Conservation (phyloP, 2,329 filamentous ascomycete species). For the Nothomitra cinnamomea region DNA sequence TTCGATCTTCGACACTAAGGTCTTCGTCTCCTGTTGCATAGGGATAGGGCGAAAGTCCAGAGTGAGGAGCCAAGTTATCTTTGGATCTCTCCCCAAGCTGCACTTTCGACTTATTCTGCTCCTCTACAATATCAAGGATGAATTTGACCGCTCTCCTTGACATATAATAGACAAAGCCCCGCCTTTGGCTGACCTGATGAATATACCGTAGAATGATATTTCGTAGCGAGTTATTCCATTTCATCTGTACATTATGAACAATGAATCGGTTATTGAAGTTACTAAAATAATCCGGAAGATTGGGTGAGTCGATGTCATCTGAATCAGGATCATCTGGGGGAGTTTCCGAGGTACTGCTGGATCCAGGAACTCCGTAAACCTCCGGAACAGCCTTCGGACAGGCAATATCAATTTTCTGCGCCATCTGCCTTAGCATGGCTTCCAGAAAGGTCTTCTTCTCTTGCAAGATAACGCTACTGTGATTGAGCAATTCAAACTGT, state of each 20-base stretch:
- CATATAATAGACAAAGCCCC: constrained; percentile 95
- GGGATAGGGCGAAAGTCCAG: constrained; percentile 11
- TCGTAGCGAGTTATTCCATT: constrained; percentile 92
- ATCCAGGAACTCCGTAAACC: constrained; percentile 23
- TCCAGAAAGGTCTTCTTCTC: constrained; percentile 42
- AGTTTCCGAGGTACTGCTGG: background rate
- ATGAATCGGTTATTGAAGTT: constrained; percentile 98
- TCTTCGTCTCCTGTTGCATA: constrained; percentile 31
- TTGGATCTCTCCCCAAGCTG: background rate
- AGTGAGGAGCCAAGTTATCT: background rate
- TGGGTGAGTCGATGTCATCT: constrained; percentile 46
- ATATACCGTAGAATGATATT: constrained; percentile 96
- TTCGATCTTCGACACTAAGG: constrained; percentile 62
- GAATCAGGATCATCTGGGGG: constrained; percentile 25
- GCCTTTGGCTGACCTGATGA: constrained; percentile 87
- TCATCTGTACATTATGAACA: constrained; percentile 90
- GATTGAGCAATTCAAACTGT: constrained; percentile 32
- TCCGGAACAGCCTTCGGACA: constrained; percentile 27
- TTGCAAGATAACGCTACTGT: constrained; percentile 38
- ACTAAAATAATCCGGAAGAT: constrained; percentile 67
- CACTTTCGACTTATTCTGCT: constrained; percentile 59
- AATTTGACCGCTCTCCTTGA: constrained; percentile 93
- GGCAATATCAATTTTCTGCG: constrained; percentile 39
- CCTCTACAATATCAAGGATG: constrained; percentile 91
- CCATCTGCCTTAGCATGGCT: constrained; percentile 38